phyloP scores from a whole-genome alignment of 2,329 filamentous ascomycete genomes.

The Davidsoniella australis region DNA sequence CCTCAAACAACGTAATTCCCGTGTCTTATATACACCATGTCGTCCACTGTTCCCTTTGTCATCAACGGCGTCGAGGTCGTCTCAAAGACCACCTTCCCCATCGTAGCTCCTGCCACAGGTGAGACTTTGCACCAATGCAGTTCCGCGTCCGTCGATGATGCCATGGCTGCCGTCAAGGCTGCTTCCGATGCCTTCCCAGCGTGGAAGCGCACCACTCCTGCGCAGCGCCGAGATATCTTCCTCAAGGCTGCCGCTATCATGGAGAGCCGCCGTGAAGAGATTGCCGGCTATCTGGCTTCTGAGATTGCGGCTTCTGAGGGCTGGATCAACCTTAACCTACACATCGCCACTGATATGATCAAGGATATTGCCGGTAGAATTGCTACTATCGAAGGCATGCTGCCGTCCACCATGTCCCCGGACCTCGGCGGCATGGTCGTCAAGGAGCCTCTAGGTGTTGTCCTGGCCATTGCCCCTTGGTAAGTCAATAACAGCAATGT shows the following conservation, averaged over 20 bases:
- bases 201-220: constrained; percentile 49
- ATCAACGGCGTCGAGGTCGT: constrained; percentile 28
- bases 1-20: too few species aligned
- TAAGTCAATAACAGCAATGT: constrained; percentile 22
- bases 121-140: constrained; percentile 37
- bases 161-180: constrained; percentile 31
- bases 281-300: constrained; percentile 38
- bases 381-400: constrained; percentile 21
- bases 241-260: constrained; percentile 51
- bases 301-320: constrained; percentile 26
- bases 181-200: constrained; percentile 50
- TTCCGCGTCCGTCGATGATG: constrained; percentile 38
- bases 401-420: constrained; percentile 20
- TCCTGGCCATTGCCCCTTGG: constrained; percentile 70
- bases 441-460: constrained; percentile 63
- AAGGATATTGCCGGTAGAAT: constrained; percentile 28
- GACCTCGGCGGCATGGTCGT: constrained; percentile 40
- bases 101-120: constrained; percentile 37
- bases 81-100: constrained; percentile 32
- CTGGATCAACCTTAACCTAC: constrained; percentile 27
- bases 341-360: constrained; percentile 22
- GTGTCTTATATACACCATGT: too few species aligned
- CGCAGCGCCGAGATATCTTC: constrained; percentile 50
- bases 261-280: constrained; percentile 39
- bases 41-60: constrained; percentile 22